phyloP scores from a whole-genome alignment of 768 basidiomycete genomes.

The Phaeolepiota aurea region DNA sequence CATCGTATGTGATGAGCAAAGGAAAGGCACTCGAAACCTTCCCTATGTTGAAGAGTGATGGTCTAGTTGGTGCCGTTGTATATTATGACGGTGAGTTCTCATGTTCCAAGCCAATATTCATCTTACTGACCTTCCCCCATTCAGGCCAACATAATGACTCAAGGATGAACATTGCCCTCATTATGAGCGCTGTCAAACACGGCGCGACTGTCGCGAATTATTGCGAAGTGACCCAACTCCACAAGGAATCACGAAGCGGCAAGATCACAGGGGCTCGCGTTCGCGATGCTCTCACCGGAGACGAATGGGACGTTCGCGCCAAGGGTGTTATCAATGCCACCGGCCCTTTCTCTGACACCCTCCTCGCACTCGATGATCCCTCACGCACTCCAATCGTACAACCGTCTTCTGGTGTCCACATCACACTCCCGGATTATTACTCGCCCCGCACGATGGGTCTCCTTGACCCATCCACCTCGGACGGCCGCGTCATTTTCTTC shows the following conservation, averaged over 20 bases:
- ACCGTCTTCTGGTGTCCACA: constrained; percentile 89
- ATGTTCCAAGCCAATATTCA: neutral
- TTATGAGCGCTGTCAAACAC: constrained; percentile 90
- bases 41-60: constrained; percentile 91
- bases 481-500: constrained; percentile 98
- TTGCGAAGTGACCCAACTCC: constrained; percentile 71
- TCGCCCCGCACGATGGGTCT: constrained; percentile 93
- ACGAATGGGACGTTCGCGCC: constrained; percentile 74
- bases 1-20: constrained; percentile 90
- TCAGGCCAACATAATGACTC: constrained; percentile 97
- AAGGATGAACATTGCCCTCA: constrained; percentile 93
- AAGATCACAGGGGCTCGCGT: constrained; percentile 70
- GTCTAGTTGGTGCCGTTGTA: constrained; percentile 89
- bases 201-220: constrained; percentile 89
- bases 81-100: constrained; percentile 85
- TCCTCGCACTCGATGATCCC: constrained; percentile 76
- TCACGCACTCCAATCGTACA: constrained; percentile 81
- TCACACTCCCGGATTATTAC: constrained; percentile 96
- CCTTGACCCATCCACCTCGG: constrained; percentile 89
- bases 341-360: constrained; percentile 84
- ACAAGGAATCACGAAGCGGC: constrained; percentile 50
- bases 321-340: constrained; percentile 97
- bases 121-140: constrained; percentile 2
- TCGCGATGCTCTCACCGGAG: constrained; percentile 75
- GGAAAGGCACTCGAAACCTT: constrained; percentile 91